Base-by-base conservation (phyloP, 352 stramenopile genomes). In the Pythium brassicae region DNA sequence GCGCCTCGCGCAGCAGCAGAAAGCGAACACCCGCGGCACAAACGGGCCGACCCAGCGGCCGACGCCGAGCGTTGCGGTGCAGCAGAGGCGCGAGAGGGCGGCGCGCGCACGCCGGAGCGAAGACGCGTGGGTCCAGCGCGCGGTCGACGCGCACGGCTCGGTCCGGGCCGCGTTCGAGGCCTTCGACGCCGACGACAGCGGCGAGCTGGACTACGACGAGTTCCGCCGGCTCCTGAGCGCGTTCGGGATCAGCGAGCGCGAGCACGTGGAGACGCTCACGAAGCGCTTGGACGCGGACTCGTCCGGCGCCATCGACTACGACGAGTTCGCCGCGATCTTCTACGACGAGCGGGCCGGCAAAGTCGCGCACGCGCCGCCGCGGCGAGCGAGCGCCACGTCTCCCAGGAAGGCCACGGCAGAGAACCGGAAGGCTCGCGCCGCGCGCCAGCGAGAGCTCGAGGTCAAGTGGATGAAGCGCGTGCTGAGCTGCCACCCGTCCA, bases 321-420 rank as follows among this genome's bases (percentile, higher is more conserved):
- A 87, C 26, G 78, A 89, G 40, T 91, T 91, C 56, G 51, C 58
- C 2, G 78, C 66, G 2, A 63, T 85, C n/a, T 91, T 89, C 54
- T 66, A 83, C 35, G 74, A 85, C 42, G 43, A 42, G 11, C 47
- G 59, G 4, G 57, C 37, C 15, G 46, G 40, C 4, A n/a, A 22
- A 12, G 19, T 35, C 3, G 35, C 6, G 12, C 19, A 46, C 2
- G 11, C 46, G 34, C 48, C 37, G 26, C 25, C 45, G 0, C 42
- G 29, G 27, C 44, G 48, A 43, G 19, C 32, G 15, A 57, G 48
- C n/a, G 27, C 48, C 5, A 22, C 26, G 26, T 26, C 46, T 19
- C 34, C 43, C n/a, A 14, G 29, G 34, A 48, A 42, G 29, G 35
- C n/a, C 5, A 15, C 23, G 17, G 22, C 19, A n/a, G 65, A 81